Conservation (phyloP, 495 filamentous ascomycete species). For the Gamarada debralockiae region DNA sequence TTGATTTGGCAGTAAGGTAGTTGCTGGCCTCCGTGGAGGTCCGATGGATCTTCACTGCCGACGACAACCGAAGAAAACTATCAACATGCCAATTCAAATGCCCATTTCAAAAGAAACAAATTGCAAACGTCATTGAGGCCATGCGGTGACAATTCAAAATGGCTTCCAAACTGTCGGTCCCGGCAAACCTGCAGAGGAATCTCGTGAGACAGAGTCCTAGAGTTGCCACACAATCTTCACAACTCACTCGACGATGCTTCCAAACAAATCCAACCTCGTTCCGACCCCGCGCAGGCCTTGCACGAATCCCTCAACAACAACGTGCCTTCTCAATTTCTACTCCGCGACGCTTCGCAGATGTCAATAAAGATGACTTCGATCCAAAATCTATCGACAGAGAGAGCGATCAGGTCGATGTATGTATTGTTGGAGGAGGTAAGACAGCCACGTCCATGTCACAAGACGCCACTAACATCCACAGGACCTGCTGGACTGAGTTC, state of each 20-base stretch:
- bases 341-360: constrained; percentile 43
- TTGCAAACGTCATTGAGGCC: neutral
- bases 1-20: too few relatives aligned
- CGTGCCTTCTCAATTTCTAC: constrained; percentile 47
- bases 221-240: constrained; percentile 4
- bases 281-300: constrained; percentile 14
- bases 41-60: too few relatives aligned
- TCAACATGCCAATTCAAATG: too few relatives aligned
- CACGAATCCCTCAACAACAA: constrained; percentile 7
- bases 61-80: constrained; percentile 56
- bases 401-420: constrained; percentile 91
- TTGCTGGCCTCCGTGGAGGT: too few relatives aligned
- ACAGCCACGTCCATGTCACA: constrained; percentile 2
- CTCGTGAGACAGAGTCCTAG: constrained; percentile 14
- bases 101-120: too few relatives aligned
- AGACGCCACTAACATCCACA: constrained; percentile 24
- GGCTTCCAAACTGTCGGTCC: constrained; percentile 21
- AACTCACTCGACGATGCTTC: constrained; percentile 1
- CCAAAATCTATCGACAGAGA: constrained; percentile 74
- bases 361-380: constrained; percentile 67
- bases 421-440: constrained; percentile 87
- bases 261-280: constrained; percentile 6
- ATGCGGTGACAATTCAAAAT: constrained; percentile 24
- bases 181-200: constrained; percentile 18
- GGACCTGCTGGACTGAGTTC: constrained; percentile 88